A percentile compares a stretch with the other conserved stretches of the same genome.
phyloP scores from a whole-genome alignment of 176 grass and related monocot genomes.

The Phoenix roebelenii region DNA sequence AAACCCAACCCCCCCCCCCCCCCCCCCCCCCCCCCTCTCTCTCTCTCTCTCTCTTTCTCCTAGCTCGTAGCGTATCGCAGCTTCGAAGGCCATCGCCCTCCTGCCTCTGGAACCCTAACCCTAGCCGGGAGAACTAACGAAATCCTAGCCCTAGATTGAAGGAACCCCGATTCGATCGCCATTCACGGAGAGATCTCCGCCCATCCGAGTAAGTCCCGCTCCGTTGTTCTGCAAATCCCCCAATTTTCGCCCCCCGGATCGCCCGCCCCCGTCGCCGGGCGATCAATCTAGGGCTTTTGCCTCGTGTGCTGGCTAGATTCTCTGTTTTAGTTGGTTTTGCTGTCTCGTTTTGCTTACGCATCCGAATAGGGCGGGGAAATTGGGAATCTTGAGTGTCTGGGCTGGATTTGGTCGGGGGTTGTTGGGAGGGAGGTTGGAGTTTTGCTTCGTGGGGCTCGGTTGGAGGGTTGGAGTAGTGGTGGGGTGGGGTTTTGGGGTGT shows the following conservation, averaged over 20 bases:
- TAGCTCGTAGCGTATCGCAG: conserved; percentile 25
- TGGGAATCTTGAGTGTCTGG: no score
- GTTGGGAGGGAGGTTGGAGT: no score
- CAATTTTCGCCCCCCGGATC: neutral
- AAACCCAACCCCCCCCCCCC: neutral
- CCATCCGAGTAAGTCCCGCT: conserved; percentile 1
- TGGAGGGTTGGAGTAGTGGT: no score
- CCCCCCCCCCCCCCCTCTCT: conserved; percentile 2
- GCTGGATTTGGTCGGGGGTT: no score
- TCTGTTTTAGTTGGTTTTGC: neutral
- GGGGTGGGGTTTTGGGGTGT: no score
- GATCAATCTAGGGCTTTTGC: neutral
- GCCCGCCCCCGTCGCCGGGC: no score
- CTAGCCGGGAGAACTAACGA: neutral
- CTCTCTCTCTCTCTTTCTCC: conserved; percentile 21
- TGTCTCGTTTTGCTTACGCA: no score
- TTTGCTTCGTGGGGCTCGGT: no score
- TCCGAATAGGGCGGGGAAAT: no score
- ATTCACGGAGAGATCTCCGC: neutral
- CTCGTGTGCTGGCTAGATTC: neutral
- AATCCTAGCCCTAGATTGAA: conserved; percentile 16
- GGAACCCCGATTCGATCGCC: conserved; percentile 6
- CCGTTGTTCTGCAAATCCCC: neutral
- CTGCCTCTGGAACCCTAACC: conserved; percentile 2
- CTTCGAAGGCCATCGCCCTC: conserved; percentile 21